Base-by-base conservation (phyloP, 2,329 filamentous ascomycete species). In the Scolecobasidium constrictum region DNA sequence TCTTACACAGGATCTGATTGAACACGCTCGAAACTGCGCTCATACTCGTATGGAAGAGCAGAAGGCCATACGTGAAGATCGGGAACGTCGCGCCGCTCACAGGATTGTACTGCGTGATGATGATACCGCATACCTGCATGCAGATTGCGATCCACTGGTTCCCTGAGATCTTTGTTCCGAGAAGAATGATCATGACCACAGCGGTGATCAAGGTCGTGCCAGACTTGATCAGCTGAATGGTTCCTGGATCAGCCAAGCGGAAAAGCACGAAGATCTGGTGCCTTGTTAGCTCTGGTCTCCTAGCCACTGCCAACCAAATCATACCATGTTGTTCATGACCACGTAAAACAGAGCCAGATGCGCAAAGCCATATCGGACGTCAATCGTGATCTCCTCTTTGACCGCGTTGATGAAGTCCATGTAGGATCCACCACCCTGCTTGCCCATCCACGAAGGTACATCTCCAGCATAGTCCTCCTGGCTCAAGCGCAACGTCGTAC, bases 271-370 rank as follows among this genome's bases (percentile, higher is more conserved):
- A 60, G 16, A 58, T n/a, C n/a, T n/a, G n/a, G n/a, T n/a, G n/a
- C n/a, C n/a, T n/a, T n/a, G n/a, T n/a, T n/a, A n/a, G n/a, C n/a
- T n/a, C n/a, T n/a, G n/a, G n/a, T n/a, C n/a, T n/a, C n/a, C n/a
- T n/a, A n/a, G n/a, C n/a, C n/a, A n/a, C n/a, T n/a, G n/a, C n/a
- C n/a, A n/a, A n/a, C n/a, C n/a, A n/a, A n/a, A n/a, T n/a, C n/a
- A n/a, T n/a, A n/a, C 54, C 31, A 50, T 54, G 47, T 60, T 61
- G 48, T 60, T 61, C 45, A 61, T 57, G 19, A 61, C 48, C 4
- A 55, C 54, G 46, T 60, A 61, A 17, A 60, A 51, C 33, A 60
- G 46, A 6, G 58, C 57, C 42, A 61, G 41, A 34, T 55, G 52
- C 40, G 50, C 53, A 45, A 59, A 59, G 22, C 55, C 57, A 36